Percentiles rank a stretch among this genome's conserved stretches.
Conservation (phyloP, 108 stramenopile species). For the Skeletonema costatum region DNA sequence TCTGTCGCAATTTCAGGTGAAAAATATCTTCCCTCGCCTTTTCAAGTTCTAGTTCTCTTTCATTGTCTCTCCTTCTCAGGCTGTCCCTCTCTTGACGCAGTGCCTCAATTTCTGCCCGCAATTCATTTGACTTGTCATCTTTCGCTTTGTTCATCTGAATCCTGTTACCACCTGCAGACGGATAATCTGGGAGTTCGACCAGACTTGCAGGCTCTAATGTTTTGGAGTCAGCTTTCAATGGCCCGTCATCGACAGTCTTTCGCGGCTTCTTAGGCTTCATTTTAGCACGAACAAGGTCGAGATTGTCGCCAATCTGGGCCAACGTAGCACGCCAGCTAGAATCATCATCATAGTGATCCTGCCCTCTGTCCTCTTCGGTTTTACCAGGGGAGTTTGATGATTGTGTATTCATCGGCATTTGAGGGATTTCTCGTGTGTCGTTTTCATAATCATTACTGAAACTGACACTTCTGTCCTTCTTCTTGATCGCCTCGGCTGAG, state of each 20-base stretch:
- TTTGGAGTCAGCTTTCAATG: neutral
- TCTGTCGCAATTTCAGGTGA: neutral
- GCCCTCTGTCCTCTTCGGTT: neutral
- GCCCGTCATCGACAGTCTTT: neutral
- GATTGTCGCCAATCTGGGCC: neutral
- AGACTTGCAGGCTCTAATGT: neutral
- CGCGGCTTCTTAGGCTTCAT: neutral
- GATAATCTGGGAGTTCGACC: neutral
- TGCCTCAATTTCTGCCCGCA: constrained; percentile 8
- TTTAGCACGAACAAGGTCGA: constrained; percentile 1
- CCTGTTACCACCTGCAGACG: neutral
- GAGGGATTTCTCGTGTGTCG: neutral
- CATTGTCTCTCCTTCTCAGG: constrained; percentile 3
- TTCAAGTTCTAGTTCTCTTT: constrained; percentile 9
- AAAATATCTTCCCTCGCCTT: constrained; percentile 10
- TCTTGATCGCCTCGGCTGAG: neutral
- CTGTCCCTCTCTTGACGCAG: constrained; percentile 14
- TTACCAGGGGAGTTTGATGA: neutral
- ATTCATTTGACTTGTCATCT: neutral
- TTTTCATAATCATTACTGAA: neutral
- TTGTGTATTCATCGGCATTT: neutral
- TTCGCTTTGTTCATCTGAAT: neutral
- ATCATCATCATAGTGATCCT: neutral
- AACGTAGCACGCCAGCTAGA: constrained; percentile 11
- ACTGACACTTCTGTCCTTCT: neutral